Evolutionary conservation across 257 asterid genomes (phyloP).

Genomic region (Coffea eugenioides): DNA sequence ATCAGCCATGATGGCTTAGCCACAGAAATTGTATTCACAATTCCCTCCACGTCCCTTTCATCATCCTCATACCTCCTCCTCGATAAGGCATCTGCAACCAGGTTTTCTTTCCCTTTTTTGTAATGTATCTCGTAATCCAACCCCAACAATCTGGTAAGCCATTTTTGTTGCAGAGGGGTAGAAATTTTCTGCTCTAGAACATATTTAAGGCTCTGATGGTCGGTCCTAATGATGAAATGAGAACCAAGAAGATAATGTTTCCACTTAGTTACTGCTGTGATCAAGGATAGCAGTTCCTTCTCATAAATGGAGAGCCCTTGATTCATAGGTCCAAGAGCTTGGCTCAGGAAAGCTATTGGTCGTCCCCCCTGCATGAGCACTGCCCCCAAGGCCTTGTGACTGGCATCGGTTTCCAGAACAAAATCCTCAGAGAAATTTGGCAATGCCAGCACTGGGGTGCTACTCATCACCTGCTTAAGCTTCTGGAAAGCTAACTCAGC

Average conservation of each 20-base stretch:
- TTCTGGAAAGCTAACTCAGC: too few species aligned
- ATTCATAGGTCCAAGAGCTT: background rate
- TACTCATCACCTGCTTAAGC: too few species aligned
- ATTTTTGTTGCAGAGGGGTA: background rate
- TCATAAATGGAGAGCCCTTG: background rate
- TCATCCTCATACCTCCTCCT: background rate
- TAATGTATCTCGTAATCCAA: conserved; percentile 1
- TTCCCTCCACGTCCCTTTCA: background rate
- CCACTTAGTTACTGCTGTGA: background rate
- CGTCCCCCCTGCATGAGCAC: background rate
- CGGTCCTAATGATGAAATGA: too few species aligned
- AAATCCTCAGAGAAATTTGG: too few species aligned
- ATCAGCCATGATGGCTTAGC: background rate
- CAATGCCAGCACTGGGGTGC: too few species aligned
- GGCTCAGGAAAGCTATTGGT: background rate
- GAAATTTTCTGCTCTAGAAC: too few species aligned
- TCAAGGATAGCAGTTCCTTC: background rate
- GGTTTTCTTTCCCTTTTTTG: background rate
- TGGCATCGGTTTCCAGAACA: too few species aligned
- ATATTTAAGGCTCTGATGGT: too few species aligned
- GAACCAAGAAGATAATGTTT: background rate
- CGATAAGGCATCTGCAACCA: conserved; percentile 3
- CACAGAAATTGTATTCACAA: background rate
- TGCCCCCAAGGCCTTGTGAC: too few species aligned
- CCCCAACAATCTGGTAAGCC: conserved; percentile 1